These are phyloP conservation scores for Hypomyces rosellus DNA, from an alignment of 2,329 filamentous ascomycete species.

Conservation along the genomic window DNA sequence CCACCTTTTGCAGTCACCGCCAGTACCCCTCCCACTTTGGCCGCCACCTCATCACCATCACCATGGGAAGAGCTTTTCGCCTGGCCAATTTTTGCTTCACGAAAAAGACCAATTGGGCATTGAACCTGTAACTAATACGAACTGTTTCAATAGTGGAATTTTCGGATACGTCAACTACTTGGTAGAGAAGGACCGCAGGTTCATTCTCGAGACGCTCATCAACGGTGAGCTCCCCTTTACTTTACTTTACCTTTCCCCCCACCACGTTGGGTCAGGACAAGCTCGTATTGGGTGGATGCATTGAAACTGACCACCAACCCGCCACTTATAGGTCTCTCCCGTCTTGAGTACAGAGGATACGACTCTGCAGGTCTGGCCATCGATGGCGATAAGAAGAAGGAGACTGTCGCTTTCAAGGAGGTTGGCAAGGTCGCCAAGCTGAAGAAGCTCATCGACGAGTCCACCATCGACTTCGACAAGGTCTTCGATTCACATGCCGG, in stretches of 20 bases:
- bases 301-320: constrained; percentile 19
- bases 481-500: constrained; percentile 96
- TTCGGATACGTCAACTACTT: constrained; percentile 99
- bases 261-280: background rate
- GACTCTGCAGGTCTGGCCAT: constrained; percentile 94
- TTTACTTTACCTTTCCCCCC: constrained; percentile 4
- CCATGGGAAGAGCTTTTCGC: background rate
- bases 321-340: constrained; percentile 64
- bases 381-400: constrained; percentile 98
- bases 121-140: constrained; percentile 21
- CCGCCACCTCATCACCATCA: background rate
- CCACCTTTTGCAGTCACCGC: constrained; percentile 13
- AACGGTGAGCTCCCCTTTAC: constrained; percentile 61
- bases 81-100: background rate
- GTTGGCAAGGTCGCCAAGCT: constrained; percentile 98
- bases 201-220: constrained; percentile 90
- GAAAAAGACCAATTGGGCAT: constrained; percentile 1
- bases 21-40: constrained; percentile 5
- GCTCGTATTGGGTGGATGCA: background rate
- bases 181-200: constrained; percentile 97
- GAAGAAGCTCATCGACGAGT: constrained; percentile 82
- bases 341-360: constrained; percentile 97
- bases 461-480: constrained; percentile 80
- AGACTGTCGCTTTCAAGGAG: constrained; percentile 97
- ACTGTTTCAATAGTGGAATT: constrained; percentile 60